A percentile compares a stretch with the other conserved stretches of the same genome.
Evolutionary conservation across 352 stramenopile species (phyloP).

Genomic region (Pythium biforme): DNA sequence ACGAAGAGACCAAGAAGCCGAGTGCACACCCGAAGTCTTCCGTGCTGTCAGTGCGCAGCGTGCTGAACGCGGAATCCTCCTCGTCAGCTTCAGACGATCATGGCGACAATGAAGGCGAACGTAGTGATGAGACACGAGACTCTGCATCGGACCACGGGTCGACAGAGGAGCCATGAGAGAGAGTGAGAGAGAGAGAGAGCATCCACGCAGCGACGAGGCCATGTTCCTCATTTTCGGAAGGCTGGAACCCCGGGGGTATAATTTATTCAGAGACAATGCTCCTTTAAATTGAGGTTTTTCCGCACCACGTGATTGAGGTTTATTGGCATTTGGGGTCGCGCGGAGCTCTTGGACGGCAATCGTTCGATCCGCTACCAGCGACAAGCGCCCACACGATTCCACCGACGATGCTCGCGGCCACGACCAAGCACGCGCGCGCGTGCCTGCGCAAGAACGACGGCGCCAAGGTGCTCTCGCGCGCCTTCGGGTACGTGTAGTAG

Average conservation of each 20-base stretch:
- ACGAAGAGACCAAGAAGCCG: background rate
- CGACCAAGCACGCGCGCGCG: conserved; percentile 22
- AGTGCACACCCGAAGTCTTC: background rate
- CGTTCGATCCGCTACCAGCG: conserved; percentile 19
- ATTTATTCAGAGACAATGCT: conserved; percentile 12
- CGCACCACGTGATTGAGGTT: background rate
- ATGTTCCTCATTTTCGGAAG: too few species aligned
- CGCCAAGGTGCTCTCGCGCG: conserved; percentile 44
- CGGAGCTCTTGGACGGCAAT: conserved; percentile 24
- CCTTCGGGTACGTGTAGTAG: conserved; percentile 53
- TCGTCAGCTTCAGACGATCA: background rate
- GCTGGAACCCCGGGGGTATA: conserved; percentile 11
- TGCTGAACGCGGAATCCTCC: conserved; percentile 17
- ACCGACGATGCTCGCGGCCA: conserved; percentile 25
- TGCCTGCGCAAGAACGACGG: conserved; percentile 42
- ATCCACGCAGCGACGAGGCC: too few species aligned
- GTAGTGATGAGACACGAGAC: background rate
- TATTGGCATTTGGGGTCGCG: conserved; percentile 2
- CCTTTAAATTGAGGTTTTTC: conserved; percentile 7
- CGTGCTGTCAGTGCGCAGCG: conserved; percentile 12
- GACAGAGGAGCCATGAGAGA: background rate
- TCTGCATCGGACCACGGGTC: conserved; percentile 2
- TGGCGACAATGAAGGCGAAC: background rate
- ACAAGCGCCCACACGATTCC: background rate
- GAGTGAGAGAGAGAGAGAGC: too few species aligned